Conservation (phyloP, 768 basidiomycete species). For the Rhodotorula graminis region DNA sequence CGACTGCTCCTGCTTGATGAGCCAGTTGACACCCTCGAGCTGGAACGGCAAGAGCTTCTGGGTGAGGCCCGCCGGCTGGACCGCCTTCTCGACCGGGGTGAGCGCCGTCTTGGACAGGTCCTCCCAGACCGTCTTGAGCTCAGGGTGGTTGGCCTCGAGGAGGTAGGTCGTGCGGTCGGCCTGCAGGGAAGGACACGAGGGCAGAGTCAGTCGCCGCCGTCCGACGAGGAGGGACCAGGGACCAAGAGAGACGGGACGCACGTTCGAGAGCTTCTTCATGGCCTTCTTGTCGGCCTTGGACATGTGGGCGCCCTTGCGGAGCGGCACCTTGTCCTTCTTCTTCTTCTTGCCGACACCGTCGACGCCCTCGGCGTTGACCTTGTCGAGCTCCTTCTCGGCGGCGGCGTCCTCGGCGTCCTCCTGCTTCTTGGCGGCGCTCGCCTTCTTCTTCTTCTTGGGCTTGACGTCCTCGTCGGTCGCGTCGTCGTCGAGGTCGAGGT, state of each 20-base stretch:
- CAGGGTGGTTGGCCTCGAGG: slow-evolving; percentile 37
- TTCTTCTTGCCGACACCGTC: slow-evolving; percentile 41
- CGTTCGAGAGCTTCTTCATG: slow-evolving; percentile 58
- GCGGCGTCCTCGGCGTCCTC: slow-evolving; percentile 1
- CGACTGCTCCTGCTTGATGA: slow-evolving; percentile 84
- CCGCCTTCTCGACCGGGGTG: slow-evolving; percentile 60
- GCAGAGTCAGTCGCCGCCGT: background rate
- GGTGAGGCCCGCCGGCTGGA: slow-evolving; percentile 78
- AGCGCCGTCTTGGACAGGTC: slow-evolving; percentile 69
- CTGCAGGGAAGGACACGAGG: background rate
- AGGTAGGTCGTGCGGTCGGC: slow-evolving; percentile 12
- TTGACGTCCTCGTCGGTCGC: slow-evolving; percentile 29
- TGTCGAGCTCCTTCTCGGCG: background rate
- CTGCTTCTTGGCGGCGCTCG: slow-evolving; percentile 6
- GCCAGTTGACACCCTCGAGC: slow-evolving; percentile 89
- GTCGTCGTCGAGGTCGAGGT: background rate
- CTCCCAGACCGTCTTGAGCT: slow-evolving; percentile 25
- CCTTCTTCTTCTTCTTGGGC: slow-evolving; percentile 22
- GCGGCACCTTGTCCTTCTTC: slow-evolving; percentile 43
- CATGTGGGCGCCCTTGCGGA: slow-evolving; percentile 46
- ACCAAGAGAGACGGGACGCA: slow-evolving; percentile 52
- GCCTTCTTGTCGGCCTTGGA: slow-evolving; percentile 49
- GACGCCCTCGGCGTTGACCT: background rate
- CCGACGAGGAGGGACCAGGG: no score
- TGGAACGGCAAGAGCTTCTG: slow-evolving; percentile 88